These are phyloP conservation scores for Ormosia semicastrata DNA, from an alignment of 306 rosid species.

Conservation along the genomic window DNA sequence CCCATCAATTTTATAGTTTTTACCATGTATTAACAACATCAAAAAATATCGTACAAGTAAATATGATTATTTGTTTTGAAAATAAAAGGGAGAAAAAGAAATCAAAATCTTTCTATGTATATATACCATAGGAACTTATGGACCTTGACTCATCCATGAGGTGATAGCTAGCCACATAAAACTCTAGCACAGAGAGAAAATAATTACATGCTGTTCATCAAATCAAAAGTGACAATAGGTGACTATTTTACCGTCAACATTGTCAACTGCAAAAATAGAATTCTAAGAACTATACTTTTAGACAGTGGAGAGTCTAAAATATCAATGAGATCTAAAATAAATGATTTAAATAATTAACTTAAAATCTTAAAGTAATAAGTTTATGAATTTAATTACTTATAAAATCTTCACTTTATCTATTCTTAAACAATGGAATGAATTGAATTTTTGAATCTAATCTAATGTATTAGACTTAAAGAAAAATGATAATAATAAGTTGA, in stretches of 20 bases:
- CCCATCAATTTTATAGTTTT: not conserved
- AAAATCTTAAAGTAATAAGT: no score
- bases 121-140: not conserved
- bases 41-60: not conserved
- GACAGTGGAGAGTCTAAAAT: no score
- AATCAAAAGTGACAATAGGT: not conserved
- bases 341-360: no score
- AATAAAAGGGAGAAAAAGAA: not conserved
- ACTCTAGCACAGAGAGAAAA: not conserved
- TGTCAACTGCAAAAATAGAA: not conserved
- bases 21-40: not conserved
- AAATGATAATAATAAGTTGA: no score
- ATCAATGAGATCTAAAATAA: no score
- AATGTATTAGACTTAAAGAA: no score
- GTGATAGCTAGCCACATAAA: not conserved
- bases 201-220: not conserved
- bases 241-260: not conserved
- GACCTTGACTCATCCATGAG: not conserved
- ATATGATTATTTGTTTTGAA: not conserved
- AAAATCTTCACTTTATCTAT: no score
- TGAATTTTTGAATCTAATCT: no score
- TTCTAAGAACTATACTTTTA: not conserved
- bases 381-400: no score
- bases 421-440: no score
- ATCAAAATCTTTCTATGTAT: no score